A percentile compares a stretch with the other conserved stretches of the same genome.
phyloP scores from a whole-genome alignment of 75 land plant genomes.

The Ceratopteris richardii region DNA sequence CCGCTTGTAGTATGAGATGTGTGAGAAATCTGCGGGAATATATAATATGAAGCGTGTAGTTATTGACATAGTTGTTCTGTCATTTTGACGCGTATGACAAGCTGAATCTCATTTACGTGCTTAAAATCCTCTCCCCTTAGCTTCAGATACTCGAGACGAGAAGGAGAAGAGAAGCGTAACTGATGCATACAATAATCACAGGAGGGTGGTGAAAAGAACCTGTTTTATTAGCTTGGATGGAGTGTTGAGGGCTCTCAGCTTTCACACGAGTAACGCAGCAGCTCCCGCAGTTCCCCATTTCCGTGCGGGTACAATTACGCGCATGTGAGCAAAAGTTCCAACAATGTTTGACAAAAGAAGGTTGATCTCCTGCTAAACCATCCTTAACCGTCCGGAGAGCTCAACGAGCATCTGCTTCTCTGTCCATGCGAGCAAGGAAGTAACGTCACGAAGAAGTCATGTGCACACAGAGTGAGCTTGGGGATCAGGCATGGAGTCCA shows the following conservation, averaged over 20 bases:
- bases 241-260: neutral
- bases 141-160: neutral
- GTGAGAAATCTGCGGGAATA: no score
- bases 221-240: constrained; percentile 4
- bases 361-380: no score
- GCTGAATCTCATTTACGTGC: neutral
- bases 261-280: neutral
- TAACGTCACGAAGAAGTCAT: no score
- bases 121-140: neutral
- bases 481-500: no score
- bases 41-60: neutral
- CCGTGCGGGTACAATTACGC: no score
- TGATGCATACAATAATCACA: neutral
- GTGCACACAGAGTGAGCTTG: no score
- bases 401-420: no score
- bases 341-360: no score
- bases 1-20: no score
- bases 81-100: neutral
- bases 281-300: neutral
- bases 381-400: no score
- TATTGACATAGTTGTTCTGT: neutral
- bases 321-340: no score
- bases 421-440: no score
- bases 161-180: neutral
- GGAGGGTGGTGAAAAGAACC: neutral